Conservation (phyloP, 495 filamentous ascomycete genomes). For the Aspergillus cristatus region DNA sequence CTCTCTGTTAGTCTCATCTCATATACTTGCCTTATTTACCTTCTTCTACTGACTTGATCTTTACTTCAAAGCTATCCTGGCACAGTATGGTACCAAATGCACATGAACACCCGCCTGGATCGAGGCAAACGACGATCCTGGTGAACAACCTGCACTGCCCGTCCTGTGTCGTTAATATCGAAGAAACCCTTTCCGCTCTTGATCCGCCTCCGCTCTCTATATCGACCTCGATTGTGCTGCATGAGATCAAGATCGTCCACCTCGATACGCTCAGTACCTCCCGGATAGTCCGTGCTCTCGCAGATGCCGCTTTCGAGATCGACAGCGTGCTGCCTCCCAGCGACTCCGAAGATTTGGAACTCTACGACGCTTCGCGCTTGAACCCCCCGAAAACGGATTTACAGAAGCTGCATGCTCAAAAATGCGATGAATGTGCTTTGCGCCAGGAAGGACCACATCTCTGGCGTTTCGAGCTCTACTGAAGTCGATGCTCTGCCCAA, state of each 20-base stretch:
- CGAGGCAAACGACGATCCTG: conserved; percentile 3
- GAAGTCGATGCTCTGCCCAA: too few species aligned
- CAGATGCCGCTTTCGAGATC: conserved; percentile 1
- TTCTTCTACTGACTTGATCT: too few species aligned
- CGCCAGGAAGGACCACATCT: too few species aligned
- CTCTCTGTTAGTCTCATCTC: too few species aligned
- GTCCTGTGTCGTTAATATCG: conserved; percentile 1
- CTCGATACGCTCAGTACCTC: background rate
- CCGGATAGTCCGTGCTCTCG: background rate
- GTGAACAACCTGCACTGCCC: conserved; percentile 6
- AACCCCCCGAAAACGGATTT: too few species aligned
- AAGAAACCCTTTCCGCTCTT: conserved; percentile 3
- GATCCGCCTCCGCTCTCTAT: conserved; percentile 2
- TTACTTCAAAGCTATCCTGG: too few species aligned
- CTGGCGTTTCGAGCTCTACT: too few species aligned
- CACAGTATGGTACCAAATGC: too few species aligned
- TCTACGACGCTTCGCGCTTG: background rate
- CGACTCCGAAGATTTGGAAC: background rate
- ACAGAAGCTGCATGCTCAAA: background rate
- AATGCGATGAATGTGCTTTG: conserved; percentile 1
- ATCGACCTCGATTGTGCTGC: conserved; percentile 1
- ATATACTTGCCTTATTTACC: too few species aligned
- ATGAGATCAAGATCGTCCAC: conserved; percentile 1
- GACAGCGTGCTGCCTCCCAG: background rate
- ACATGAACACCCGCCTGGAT: too few species aligned